A percentile compares a stretch with the other conserved stretches of the same genome.
Conservation (phyloP, 1,139 yeast genomes). For the Kurtzmaniella natalensis region DNA sequence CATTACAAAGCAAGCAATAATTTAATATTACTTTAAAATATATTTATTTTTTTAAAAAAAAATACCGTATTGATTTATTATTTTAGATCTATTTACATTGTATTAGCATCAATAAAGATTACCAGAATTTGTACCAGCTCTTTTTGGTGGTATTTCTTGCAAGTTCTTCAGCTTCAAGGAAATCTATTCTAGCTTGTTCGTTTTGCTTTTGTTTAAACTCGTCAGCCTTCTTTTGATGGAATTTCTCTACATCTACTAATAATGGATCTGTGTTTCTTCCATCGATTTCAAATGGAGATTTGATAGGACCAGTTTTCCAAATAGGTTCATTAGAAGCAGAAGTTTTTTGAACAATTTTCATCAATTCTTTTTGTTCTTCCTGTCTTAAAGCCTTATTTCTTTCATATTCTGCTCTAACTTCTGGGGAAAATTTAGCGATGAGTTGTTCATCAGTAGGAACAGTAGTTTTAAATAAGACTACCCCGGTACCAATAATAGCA, state of each 20-base stretch:
- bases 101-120: constrained; percentile 14
- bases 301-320: constrained; percentile 73
- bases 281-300: constrained; percentile 57
- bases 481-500: constrained; percentile 64
- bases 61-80: no score
- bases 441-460: constrained; percentile 84
- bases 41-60: no score
- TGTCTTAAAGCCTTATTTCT: constrained; percentile 58
- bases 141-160: constrained; percentile 28
- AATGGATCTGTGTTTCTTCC: constrained; percentile 30
- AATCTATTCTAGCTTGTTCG: constrained; percentile 40
- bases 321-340: constrained; percentile 67
- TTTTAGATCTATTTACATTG: neutral
- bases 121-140: constrained; percentile 32
- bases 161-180: constrained; percentile 36
- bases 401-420: constrained; percentile 72
- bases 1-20: no score
- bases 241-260: constrained; percentile 45
- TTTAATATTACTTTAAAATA: no score
- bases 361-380: constrained; percentile 61
- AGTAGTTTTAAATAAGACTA: constrained; percentile 60
- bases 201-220: constrained; percentile 42
- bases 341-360: constrained; percentile 60
- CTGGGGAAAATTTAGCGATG: constrained; percentile 74
- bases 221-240: constrained; percentile 45